Base-by-base conservation (phyloP, 306 rosid genomes). In the Medicago arabica region DNA sequence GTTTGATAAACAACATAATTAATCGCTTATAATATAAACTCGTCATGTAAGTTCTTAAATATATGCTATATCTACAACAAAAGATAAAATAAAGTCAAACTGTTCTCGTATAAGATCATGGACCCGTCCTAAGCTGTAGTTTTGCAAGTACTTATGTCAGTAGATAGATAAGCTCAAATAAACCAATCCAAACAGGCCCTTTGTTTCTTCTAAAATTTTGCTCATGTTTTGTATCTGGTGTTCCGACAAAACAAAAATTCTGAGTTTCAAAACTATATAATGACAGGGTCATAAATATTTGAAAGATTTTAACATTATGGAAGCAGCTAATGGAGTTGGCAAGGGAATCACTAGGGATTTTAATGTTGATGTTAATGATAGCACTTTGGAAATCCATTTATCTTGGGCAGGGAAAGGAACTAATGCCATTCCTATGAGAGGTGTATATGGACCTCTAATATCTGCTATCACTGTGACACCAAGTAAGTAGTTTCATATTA, bases 331-430 rank as follows among this genome's bases (percentile, higher is more conserved):
- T 44, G 98, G 92, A 47, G 96, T 63, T 72, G 93, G 96, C 62
- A 93, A 49, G 17, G 82, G 72, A 63, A 81, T 78, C 65, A 17
- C 34, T 38, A 7, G 0, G 71, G 85, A 81, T 16, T 85, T 54
- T 66, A 18, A 84, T 66, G 85, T 91, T 64, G 58, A 36, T 40
- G 92, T 93, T 7, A 66, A 71, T 72, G 89, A 84, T 31, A 74
- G 84, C 60, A 88, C 97, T 47, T 81, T 93, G 72, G 92, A 88
- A 87, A 89, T 93, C 50, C 92, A 89, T 77, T 84, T 93, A 61
- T 87, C 89, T 55, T 93, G 92, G 94, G 92, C 87, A 60, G 96
- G 97, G 69, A 91, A 93, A 88, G 96, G 98, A 86, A 89, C 97
- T 17, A 86, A 83, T 49, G 75, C 90, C 18, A 67, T 91, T 80